phyloP scores from a whole-genome alignment of 106 monocot genomes.

The Ottelia alismoides region DNA sequence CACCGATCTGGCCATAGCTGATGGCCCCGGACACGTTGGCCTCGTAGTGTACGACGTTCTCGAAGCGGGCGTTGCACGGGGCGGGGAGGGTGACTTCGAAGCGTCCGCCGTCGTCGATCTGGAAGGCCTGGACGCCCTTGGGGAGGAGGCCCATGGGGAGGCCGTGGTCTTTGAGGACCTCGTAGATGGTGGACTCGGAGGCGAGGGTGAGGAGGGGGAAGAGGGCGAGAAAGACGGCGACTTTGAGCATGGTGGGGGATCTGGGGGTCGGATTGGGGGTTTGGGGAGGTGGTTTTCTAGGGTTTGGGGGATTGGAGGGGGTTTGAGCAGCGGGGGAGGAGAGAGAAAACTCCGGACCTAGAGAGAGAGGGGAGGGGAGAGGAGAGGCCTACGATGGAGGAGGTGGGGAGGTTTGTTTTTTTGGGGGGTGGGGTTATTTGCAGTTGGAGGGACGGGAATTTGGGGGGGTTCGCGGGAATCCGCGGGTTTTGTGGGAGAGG shows the following conservation, averaged over 20 bases:
- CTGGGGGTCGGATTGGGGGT: neutral
- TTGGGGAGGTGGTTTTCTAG: neutral
- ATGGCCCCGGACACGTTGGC: conserved; percentile 14
- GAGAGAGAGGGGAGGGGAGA: conserved; percentile 1
- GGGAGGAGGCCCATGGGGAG: conserved; percentile 24
- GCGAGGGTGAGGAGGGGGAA: neutral
- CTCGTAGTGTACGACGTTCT: conserved; percentile 24
- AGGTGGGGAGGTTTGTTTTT: too few species aligned
- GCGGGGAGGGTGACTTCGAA: conserved; percentile 9
- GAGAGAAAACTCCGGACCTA: too few species aligned
- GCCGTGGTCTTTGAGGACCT: conserved; percentile 10
- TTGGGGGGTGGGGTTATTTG: too few species aligned
- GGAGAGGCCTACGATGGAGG: too few species aligned
- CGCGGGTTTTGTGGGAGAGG: too few species aligned
- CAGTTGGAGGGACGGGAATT: too few species aligned
- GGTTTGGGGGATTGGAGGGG: neutral
- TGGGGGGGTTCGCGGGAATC: too few species aligned
- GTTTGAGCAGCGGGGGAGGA: neutral
- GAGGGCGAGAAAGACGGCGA: neutral
- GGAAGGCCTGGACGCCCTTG: conserved; percentile 7
- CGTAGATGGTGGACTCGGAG: conserved; percentile 10
- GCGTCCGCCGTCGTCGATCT: conserved; percentile 3
- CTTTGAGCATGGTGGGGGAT: neutral
- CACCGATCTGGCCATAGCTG: conserved; percentile 17
- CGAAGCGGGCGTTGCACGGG: conserved; percentile 19